Evolutionary conservation across 1,139 yeast genomes (phyloP).

Genomic region (Kazachstania sp.): DNA sequence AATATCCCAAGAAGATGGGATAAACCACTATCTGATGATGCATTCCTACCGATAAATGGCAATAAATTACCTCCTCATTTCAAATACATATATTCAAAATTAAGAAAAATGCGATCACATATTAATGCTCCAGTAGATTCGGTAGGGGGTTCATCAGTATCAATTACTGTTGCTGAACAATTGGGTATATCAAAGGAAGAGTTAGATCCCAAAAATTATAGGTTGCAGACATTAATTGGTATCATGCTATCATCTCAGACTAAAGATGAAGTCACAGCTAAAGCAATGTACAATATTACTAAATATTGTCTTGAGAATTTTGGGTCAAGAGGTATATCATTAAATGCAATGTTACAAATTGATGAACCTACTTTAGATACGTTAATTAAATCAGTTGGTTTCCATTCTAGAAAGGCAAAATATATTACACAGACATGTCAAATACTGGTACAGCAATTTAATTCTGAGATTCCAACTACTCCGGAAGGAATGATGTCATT

Average conservation of each 20-base stretch:
- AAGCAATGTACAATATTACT: constrained; percentile 60
- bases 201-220: constrained; percentile 39
- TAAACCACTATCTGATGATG: constrained; percentile 10
- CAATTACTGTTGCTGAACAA: constrained; percentile 37
- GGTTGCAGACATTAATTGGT: constrained; percentile 71
- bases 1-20: constrained; percentile 22
- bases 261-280: constrained; percentile 75
- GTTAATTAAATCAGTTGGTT: constrained; percentile 75
- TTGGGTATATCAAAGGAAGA: constrained; percentile 18
- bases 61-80: constrained; percentile 40
- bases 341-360: constrained; percentile 41
- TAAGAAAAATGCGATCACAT: constrained; percentile 56
- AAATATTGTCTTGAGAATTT: constrained; percentile 35
- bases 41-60: constrained; percentile 4
- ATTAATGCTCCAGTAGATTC: constrained; percentile 76
- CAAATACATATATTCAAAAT: constrained; percentile 48
- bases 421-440: constrained; percentile 58
- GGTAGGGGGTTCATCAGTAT: constrained; percentile 79
- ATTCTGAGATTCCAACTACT: constrained; percentile 63
- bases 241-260: constrained; percentile 90
- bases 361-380: constrained; percentile 52
- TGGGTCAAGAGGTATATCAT: constrained; percentile 34
- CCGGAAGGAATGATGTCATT: constrained; percentile 56
- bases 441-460: constrained; percentile 42
- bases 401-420: constrained; percentile 69